Conservation (phyloP, 164 flowering plant genomes). For the Magnolia changhungtana region DNA sequence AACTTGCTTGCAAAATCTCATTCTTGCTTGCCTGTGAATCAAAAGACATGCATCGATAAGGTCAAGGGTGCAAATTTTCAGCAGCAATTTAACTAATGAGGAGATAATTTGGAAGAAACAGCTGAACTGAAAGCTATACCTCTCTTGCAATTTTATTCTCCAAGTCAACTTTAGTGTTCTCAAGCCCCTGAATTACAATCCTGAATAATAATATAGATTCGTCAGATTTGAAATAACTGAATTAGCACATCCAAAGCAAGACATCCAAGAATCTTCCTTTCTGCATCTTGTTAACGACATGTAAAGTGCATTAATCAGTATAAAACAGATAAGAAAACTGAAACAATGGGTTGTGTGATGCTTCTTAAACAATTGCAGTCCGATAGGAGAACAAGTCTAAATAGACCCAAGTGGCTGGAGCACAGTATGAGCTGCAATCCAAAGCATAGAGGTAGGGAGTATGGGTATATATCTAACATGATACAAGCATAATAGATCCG, state of each 20-base stretch:
- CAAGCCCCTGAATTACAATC: slow-evolving; percentile 60
- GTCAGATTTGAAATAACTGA: not conserved
- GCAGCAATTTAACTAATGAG: not conserved
- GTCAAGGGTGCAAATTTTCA: not conserved
- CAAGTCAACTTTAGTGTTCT: slow-evolving; percentile 48
- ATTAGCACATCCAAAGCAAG: not conserved
- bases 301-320: not conserved
- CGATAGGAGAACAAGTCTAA: no score
- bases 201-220: slow-evolving; percentile 25
- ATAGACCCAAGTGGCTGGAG: no score
- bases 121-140: slow-evolving; percentile 33
- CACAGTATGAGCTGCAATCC: no score
- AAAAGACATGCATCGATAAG: not conserved
- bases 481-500: no score
- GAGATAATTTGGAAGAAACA: not conserved
- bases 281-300: not conserved
- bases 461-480: no score
- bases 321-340: no score
- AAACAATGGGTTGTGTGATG: no score
- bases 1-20: slow-evolving; percentile 41
- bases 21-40: slow-evolving; percentile 51
- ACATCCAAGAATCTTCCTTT: not conserved
- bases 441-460: no score
- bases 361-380: no score
- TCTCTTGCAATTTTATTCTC: slow-evolving; percentile 56